phyloP scores from a whole-genome alignment of 768 basidiomycete genomes.

The Auriscalpium microsporum region DNA sequence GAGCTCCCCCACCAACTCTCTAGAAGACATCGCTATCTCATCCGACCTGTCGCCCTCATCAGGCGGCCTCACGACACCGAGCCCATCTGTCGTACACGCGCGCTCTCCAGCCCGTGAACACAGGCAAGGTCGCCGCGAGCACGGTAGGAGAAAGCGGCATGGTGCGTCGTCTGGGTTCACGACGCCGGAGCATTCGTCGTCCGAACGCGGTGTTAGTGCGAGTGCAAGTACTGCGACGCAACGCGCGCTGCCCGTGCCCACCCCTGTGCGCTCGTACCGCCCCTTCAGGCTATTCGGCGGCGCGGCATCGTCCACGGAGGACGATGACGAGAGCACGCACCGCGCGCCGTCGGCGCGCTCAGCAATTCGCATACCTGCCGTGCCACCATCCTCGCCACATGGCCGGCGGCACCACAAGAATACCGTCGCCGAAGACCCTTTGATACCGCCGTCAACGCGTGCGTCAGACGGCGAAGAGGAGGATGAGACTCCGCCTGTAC shows the following conservation, averaged over 20 bases:
- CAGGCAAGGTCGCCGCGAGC: not conserved
- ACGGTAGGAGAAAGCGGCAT: not conserved
- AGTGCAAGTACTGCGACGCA: not conserved
- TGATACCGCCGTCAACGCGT: not conserved
- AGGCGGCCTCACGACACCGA: conserved; percentile 12
- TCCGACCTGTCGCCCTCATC: conserved; percentile 9
- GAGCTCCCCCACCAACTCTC: not conserved
- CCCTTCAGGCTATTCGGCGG: not conserved
- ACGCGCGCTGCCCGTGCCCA: not conserved
- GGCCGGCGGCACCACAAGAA: not conserved
- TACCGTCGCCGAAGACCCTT: not conserved
- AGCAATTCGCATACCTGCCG: not conserved
- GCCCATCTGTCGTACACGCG: conserved; percentile 2
- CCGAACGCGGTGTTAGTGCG: not conserved
- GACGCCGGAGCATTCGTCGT: conserved; percentile 9
- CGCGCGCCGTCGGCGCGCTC: not conserved
- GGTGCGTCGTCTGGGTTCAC: conserved; percentile 10
- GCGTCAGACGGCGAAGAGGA: conserved; percentile 1
- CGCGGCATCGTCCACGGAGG: not conserved
- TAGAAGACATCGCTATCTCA: conserved; percentile 12
- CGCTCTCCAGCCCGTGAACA: conserved; percentile 4
- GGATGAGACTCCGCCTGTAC: not conserved
- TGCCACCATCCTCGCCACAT: not conserved
- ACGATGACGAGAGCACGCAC: not conserved
- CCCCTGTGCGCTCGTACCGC: not conserved